Evolutionary conservation across 306 rosid genomes (phyloP), one percentile per base, ranked within the genome.

Genomic region (Medicago lupulina): DNA sequence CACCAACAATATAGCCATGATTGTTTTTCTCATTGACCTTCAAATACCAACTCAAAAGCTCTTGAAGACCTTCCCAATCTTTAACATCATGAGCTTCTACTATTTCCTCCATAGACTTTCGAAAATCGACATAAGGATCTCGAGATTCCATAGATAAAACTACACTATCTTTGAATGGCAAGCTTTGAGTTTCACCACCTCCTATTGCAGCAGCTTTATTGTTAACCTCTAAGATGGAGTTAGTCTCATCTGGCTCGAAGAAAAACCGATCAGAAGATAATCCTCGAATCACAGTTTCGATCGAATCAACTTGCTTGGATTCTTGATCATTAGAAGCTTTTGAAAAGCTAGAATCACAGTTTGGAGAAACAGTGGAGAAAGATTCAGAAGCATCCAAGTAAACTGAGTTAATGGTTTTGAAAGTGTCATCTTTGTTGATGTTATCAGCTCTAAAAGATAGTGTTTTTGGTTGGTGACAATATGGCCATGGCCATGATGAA

Each of bases 61-160:
- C 84, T 44, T 94, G 95, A 8, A 94, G 89, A 36, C 84, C 72
- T 25, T 92, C 93, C 91, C 90, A 88, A 9, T 88, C 89, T 36
- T 86, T 87, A 47, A 94, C 84, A 0, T 81, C 91, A 25, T 81
- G 89, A 50, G 98, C 93, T 59, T 88, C 93, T 5, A 94, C 93
- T 91, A 94, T 94, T 70, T 92, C 98, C 76, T 92, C 90, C 98
- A 94, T 94, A 14, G 98, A 94, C 59, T 77, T 85, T 51, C 89
- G 85, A 46, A 94, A 94, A 57, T 94, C 98, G 3, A 80, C 79
- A 69, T 71, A 84, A 49, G 98, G 98, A 71, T 94, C 87, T 19
- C 61, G 86, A 1, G 98, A 94, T 1, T 94, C 97, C 85, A 94
- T 62, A 7, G 96, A 86, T 51, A 92, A 5, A 0, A 67, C 87